phyloP scores from a whole-genome alignment of 768 basidiomycete species.

The Lactarius sanguifluus region DNA sequence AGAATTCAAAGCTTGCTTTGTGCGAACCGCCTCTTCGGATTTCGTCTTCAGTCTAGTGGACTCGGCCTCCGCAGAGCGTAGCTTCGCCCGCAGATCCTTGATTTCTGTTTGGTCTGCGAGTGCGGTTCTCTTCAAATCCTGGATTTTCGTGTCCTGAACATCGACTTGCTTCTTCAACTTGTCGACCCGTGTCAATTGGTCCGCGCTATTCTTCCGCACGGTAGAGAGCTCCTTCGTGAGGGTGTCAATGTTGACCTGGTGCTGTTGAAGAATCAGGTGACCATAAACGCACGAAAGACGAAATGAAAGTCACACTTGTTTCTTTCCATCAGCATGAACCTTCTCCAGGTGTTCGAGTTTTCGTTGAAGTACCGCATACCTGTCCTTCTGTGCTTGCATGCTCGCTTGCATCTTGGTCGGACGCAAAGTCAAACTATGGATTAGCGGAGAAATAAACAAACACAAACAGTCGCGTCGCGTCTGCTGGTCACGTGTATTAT shows the following conservation, averaged over 20 bases:
- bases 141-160: conserved; percentile 54
- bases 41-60: conserved; percentile 50
- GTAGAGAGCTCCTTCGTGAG: conserved; percentile 56
- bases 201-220: conserved; percentile 46
- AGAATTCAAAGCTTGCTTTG: conserved; percentile 49
- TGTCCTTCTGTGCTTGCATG: conserved; percentile 38
- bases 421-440: background rate
- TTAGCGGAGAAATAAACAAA: conserved; percentile 9
- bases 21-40: conserved; percentile 51
- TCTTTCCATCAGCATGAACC: conserved; percentile 66
- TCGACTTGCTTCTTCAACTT: conserved; percentile 66
- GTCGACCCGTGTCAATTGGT: conserved; percentile 54
- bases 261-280: conserved; percentile 41
- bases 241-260: conserved; percentile 58
- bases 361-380: conserved; percentile 54
- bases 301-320: conserved; percentile 45
- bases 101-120: conserved; percentile 56
- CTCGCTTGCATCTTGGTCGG: conserved; percentile 14
- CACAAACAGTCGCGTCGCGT: conserved; percentile 27
- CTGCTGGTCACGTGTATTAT: conserved; percentile 13
- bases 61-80: conserved; percentile 58
- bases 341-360: conserved; percentile 65
- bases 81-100: conserved; percentile 59
- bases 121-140: conserved; percentile 56
- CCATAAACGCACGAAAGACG: conserved; percentile 6